Evolutionary conservation across 495 filamentous ascomycete genomes (phyloP), one percentile per base, ranked within the genome.

Genomic region (Cenococcum geophilum): DNA sequence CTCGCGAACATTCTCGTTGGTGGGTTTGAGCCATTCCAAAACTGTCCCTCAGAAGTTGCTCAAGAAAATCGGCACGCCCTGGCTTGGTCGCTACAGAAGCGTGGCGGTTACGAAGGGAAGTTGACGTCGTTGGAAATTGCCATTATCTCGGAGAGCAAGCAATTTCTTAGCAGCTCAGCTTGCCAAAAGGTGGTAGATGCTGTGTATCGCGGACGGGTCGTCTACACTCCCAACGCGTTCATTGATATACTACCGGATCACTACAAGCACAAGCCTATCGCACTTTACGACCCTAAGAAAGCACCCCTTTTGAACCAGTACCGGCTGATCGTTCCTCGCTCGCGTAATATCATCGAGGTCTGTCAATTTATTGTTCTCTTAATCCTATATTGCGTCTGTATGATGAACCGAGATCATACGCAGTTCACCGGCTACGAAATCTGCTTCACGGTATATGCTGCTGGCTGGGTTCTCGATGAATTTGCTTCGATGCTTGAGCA

Each of bases 231-330:
- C 0, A 82, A 81, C 0, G 79, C 78, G 18, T 88, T 84, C 72
- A 77, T 88, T 52, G 84, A 89, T 67, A 82, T 89, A 32, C 76
- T 89, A 55, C 86, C 86, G 2, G 86, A 89, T 70, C 82, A 82
- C 43, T 89, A 89, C 72, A 89, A 89, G 70, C 79, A 82, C 68
- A 82, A 81, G 61, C 83, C 84, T 4, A 88, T 89, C 56, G 83
- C 84, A 1, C 70, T 90, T 4, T 90, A 89, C 66, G 78, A 86
- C 60, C 86, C 86, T 16, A 72, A 80, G 14, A 78, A 82, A 59
- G 84, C 83, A 6, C 81, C 83, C 5, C 68, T 87, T 10, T 76
- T 90, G 10, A 90, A 90, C 68, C 86, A 90, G 65, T 90, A 90
- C 67, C 84, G 86, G 0, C 74, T 90, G 3, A 81, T 86, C 52